These are phyloP conservation scores for Diaporthe aspalathi DNA, from an alignment of 2,329 filamentous ascomycete species.

Conservation along the genomic window DNA sequence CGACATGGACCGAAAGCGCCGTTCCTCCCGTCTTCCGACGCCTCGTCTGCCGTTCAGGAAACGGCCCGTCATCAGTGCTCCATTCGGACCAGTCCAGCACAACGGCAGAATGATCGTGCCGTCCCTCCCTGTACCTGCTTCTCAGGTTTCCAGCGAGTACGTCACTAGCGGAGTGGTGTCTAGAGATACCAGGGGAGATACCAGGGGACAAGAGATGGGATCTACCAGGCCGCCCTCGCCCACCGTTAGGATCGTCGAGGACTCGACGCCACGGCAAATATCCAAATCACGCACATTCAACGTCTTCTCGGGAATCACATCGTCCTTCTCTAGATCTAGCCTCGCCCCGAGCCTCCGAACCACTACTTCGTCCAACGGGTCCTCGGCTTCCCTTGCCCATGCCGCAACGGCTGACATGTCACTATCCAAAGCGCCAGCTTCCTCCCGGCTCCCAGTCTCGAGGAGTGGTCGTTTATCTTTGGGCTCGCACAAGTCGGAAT, in stretches of 20 bases:
- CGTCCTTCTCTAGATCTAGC: conserved; percentile 37
- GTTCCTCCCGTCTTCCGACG: conserved; percentile 36
- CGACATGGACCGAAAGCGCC: conserved; percentile 31
- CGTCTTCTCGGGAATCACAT: conserved; percentile 34
- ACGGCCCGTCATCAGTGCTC: conserved; percentile 36
- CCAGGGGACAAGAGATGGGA: neutral
- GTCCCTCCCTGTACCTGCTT: neutral
- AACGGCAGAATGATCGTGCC: neutral
- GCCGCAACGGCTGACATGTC: conserved; percentile 34
- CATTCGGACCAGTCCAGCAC: conserved; percentile 35
- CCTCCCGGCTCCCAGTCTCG: conserved; percentile 1
- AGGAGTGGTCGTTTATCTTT: conserved; percentile 31
- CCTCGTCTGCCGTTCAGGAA: conserved; percentile 35
- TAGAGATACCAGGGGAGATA: neutral
- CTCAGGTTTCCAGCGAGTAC: neutral
- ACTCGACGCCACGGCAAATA: conserved; percentile 19
- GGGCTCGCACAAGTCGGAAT: conserved; percentile 38
- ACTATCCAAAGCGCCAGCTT: neutral
- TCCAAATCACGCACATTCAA: conserved; percentile 35
- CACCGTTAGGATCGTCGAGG: neutral
- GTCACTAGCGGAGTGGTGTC: neutral
- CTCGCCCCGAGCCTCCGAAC: conserved; percentile 22
- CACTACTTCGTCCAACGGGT: conserved; percentile 30
- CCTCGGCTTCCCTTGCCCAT: conserved; percentile 23
- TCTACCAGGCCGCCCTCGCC: neutral